Evolutionary conservation across 495 filamentous ascomycete species (phyloP).

Genomic region (Umbilicaria muhlenbergii): DNA sequence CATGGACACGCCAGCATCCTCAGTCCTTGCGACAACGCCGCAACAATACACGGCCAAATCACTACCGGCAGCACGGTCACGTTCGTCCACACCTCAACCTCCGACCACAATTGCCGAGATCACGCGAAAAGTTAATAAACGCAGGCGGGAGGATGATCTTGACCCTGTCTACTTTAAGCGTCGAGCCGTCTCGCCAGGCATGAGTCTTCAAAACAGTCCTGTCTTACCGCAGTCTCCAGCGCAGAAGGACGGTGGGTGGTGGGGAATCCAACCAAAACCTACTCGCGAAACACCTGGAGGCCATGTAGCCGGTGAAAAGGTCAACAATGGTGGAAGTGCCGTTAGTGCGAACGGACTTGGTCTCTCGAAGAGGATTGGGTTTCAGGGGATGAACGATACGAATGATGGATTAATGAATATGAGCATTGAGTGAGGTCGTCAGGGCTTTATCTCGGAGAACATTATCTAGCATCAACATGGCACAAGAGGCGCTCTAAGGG

Average conservation of each 20-base stretch:
- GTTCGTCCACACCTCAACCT: slow-evolving; percentile 34
- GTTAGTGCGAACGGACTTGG: slow-evolving; percentile 22
- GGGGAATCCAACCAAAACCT: slow-evolving; percentile 54
- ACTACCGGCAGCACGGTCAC: slow-evolving; percentile 22
- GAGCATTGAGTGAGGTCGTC: slow-evolving; percentile 56
- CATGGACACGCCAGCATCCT: slow-evolving; percentile 60
- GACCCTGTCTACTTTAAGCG: slow-evolving; percentile 84
- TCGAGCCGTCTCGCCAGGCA: slow-evolving; percentile 80
- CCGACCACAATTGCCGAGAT: slow-evolving; percentile 41
- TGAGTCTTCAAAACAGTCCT: slow-evolving; percentile 81
- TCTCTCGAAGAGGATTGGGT: slow-evolving; percentile 55
- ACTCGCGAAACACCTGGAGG: slow-evolving; percentile 37
- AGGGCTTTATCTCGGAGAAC: not conserved
- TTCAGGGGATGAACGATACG: slow-evolving; percentile 93
- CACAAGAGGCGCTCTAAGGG: too few relatives aligned
- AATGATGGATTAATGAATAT: slow-evolving; percentile 94
- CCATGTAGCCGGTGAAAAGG: slow-evolving; percentile 32
- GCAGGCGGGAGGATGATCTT: slow-evolving; percentile 80
- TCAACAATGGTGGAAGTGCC: slow-evolving; percentile 27
- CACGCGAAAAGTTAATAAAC: slow-evolving; percentile 49
- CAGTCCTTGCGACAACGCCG: slow-evolving; percentile 9
- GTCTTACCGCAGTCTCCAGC: slow-evolving; percentile 66
- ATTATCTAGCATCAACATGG: too few relatives aligned
- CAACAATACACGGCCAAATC: slow-evolving; percentile 15
- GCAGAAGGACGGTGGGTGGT: slow-evolving; percentile 51